Evolutionary conservation across 2,329 filamentous ascomycete species (phyloP).

Genomic region (Xylaria sp.): DNA sequence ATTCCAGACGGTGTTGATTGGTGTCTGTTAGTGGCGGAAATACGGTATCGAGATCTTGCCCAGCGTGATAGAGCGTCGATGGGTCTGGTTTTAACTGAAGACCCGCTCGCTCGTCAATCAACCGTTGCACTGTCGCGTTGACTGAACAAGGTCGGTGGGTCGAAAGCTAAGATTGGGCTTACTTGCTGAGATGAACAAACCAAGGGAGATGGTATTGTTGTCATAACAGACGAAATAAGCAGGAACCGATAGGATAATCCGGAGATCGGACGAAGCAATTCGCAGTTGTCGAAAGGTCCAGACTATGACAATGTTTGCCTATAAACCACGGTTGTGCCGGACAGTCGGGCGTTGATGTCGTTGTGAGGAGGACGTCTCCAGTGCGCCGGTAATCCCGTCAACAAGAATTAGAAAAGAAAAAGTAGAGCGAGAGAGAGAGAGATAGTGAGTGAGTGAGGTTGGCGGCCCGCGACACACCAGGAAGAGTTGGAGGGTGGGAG

Average conservation of each 20-base stretch:
- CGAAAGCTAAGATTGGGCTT: conserved; percentile 9
- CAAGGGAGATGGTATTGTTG: conserved; percentile 47
- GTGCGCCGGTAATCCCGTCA: conserved; percentile 32
- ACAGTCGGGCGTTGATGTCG: conserved; percentile 52
- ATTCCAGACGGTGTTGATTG: conserved; percentile 18
- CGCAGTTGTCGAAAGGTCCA: conserved; percentile 44
- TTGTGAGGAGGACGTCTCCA: conserved; percentile 43
- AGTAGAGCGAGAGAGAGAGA: conserved; percentile 30
- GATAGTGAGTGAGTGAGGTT: conserved; percentile 39
- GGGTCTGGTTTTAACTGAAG: conserved; percentile 24
- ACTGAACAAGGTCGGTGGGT: conserved; percentile 19
- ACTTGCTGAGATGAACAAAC: conserved; percentile 55
- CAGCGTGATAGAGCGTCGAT: conserved; percentile 21
- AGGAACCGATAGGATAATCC: conserved; percentile 44
- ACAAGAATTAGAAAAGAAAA: conserved; percentile 35
- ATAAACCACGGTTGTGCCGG: conserved; percentile 50
- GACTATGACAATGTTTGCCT: conserved; percentile 52
- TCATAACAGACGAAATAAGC: conserved; percentile 49
- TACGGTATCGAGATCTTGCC: conserved; percentile 39
- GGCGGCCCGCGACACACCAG: conserved; percentile 48
- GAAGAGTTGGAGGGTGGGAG: conserved; percentile 46
- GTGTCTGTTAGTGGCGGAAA: conserved; percentile 35
- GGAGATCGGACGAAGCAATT: conserved; percentile 45
- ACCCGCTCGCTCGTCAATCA: conserved; percentile 30
- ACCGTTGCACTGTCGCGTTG: conserved; percentile 31